Evolutionary conservation across 2,329 filamentous ascomycete species (phyloP), one percentile per base, ranked within the genome.

Genomic region (Verticillium albo-atrum): DNA sequence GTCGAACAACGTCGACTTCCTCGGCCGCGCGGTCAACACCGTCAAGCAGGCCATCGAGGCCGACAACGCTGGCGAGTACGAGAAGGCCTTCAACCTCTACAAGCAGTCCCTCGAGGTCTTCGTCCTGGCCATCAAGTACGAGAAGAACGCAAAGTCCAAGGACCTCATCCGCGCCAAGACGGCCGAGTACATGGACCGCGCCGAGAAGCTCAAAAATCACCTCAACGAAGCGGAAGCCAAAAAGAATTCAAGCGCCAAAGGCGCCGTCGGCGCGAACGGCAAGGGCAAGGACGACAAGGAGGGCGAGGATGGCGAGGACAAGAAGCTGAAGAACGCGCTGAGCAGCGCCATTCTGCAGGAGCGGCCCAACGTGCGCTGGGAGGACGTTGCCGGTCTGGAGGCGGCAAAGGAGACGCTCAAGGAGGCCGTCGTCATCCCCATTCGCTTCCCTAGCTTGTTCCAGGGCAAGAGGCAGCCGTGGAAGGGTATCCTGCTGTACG

Each of bases 111-210:
- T 99, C 68, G 94, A 99, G 78, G 87, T 98, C 60, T 99, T 98
- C 82, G 97, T 99, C 90, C 90, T 98, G 62, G 95, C 95, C 34
- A 84, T 99, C 62, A 99, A 99, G 82, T 99, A 94, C 94, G 95
- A 99, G 80, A 99, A 98, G 85, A 98, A 97, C 79, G 88, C 90
- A 64, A 94, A 93, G 68, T 93, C 92, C 64, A 98, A 98, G 81
- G 92, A 96, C 72, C 96, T 97, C 85, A 97, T 99, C 75, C 89
- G 95, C 67, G 87, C 90, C 68, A 98, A 98, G 81, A 92, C 93
- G 23, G 90, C 83, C 68, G 94, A 97, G 73, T 99, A 99, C 82
- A 97, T 99, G 89, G 94, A 97, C 77, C 91, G 95, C 63, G 95
- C 95, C 64, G 95, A 99, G 81, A 98, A 98, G 80, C 86, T 99